These are phyloP conservation scores for Ophiostoma populinum DNA, from an alignment of 2,329 filamentous ascomycete species.

Conservation along the genomic window DNA sequence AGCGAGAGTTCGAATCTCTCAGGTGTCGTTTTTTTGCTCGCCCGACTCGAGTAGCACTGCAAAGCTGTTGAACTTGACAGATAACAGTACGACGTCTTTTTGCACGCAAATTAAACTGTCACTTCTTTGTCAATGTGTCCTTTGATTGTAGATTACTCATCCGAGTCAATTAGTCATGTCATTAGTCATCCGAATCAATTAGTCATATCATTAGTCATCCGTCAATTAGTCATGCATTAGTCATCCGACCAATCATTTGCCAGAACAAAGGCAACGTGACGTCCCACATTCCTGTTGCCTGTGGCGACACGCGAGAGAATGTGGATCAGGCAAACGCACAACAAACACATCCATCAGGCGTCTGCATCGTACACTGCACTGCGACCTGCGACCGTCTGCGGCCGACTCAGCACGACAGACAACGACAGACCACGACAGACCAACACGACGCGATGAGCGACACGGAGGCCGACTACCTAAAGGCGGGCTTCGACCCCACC, in stretches of 20 bases:
- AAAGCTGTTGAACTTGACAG: no score
- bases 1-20: slow-evolving; percentile 4
- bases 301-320: slow-evolving; percentile 4
- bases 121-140: background rate
- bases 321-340: slow-evolving; percentile 1
- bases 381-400: no score
- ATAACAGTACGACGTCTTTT: no score
- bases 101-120: no score
- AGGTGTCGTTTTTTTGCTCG: slow-evolving; percentile 1
- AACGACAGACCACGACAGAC: background rate
- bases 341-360: background rate
- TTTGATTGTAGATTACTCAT: background rate
- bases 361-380: no score
- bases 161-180: background rate
- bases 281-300: slow-evolving; percentile 5
- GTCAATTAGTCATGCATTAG: background rate
- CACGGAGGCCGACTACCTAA: slow-evolving; percentile 65
- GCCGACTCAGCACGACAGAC: no score
- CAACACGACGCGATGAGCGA: slow-evolving; percentile 35
- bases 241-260: no score
- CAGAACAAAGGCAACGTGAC: no score
- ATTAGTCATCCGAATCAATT: background rate
- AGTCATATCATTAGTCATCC: background rate
- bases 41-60: no score
- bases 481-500: slow-evolving; percentile 69